A percentile compares a stretch with the other conserved stretches of the same genome.
phyloP scores from a whole-genome alignment of 2,329 filamentous ascomycete genomes.

The Thelonectria rubi region DNA sequence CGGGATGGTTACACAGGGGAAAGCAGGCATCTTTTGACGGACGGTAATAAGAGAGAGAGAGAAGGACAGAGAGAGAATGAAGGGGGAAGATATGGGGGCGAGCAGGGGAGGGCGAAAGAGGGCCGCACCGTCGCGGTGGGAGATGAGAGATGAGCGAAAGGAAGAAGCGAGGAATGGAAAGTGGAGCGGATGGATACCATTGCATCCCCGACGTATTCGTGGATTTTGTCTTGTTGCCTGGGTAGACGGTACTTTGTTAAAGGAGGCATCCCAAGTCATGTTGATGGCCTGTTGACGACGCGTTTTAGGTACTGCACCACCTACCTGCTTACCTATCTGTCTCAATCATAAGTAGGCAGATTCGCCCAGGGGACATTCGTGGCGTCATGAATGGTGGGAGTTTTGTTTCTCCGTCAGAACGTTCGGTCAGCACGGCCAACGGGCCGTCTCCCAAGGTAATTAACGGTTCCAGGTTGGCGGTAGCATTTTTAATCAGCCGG shows the following conservation, averaged over 20 bases:
- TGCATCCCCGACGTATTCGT: too few relatives aligned
- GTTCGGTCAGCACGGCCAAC: constrained; percentile 16
- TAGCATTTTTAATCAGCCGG: too few relatives aligned
- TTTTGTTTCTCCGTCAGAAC: constrained; percentile 18
- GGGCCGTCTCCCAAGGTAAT: too few relatives aligned
- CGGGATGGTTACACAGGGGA: constrained; percentile 34
- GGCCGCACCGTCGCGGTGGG: constrained; percentile 15
- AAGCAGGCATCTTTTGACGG: constrained; percentile 24
- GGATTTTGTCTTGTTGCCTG: neutral
- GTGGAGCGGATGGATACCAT: too few relatives aligned
- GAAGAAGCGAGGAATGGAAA: too few relatives aligned
- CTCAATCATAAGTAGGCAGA: neutral
- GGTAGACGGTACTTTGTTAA: neutral
- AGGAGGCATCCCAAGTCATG: neutral
- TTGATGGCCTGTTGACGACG: constrained; percentile 12
- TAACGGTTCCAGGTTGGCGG: too few relatives aligned
- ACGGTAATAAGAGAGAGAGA: too few relatives aligned
- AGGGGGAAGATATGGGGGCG: constrained; percentile 7
- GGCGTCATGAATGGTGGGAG: constrained; percentile 17
- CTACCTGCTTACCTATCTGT: too few relatives aligned
- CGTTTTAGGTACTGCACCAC: neutral
- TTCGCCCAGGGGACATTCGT: neutral
- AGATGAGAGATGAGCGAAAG: constrained; percentile 32
- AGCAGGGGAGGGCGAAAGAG: constrained; percentile 25
- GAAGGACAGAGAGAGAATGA: constrained; percentile 4